Conservation (phyloP, 2,329 filamentous ascomycete genomes). For the Fusarium anguioides region DNA sequence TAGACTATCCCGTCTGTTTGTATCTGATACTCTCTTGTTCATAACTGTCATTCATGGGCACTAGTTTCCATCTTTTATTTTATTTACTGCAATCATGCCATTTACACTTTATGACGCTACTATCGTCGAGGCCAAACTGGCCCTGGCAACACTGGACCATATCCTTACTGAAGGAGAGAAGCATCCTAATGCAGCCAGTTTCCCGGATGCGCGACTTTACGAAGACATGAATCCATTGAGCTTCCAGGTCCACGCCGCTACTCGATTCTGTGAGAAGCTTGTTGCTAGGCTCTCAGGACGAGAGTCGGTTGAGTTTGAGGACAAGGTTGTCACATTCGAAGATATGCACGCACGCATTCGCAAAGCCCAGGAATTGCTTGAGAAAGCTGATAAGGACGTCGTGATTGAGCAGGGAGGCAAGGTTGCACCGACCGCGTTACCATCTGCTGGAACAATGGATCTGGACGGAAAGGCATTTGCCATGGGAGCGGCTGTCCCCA, state of each 20-base stretch:
- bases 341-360: constrained; percentile 48
- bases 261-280: constrained; percentile 42
- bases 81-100: constrained; percentile 26
- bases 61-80: neutral
- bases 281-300: constrained; percentile 46
- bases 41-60: neutral
- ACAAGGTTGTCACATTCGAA: constrained; percentile 46
- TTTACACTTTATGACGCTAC: constrained; percentile 50
- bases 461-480: constrained; percentile 55
- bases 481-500: constrained; percentile 60
- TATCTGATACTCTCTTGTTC: neutral
- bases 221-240: constrained; percentile 54
- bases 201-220: constrained; percentile 47
- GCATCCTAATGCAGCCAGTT: constrained; percentile 43
- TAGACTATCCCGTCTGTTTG: neutral
- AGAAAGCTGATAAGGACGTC: constrained; percentile 48
- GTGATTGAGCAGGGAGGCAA: constrained; percentile 46
- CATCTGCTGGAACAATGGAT: constrained; percentile 31
- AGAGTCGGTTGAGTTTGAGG: constrained; percentile 36
- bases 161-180: constrained; percentile 49
- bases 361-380: constrained; percentile 40
- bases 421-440: constrained; percentile 37
- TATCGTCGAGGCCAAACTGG: constrained; percentile 43
- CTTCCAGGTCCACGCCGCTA: constrained; percentile 50
- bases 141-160: constrained; percentile 42